Evolutionary conservation across 2,329 filamentous ascomycete genomes (phyloP).

Genomic region (Eurotiales sp.): DNA sequence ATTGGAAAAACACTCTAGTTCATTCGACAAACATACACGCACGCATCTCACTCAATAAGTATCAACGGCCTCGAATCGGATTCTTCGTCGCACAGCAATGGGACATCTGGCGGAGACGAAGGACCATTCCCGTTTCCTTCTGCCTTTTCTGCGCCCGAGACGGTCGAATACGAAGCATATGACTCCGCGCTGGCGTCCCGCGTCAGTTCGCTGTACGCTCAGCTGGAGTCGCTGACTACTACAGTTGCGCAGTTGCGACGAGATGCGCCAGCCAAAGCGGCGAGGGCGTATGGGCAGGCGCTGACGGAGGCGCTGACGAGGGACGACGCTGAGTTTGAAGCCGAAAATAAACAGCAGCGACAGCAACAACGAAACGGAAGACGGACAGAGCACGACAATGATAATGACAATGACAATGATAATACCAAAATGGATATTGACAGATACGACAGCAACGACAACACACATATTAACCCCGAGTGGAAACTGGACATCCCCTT

Average conservation of each 20-base stretch:
- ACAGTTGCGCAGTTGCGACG: slow-evolving; percentile 45
- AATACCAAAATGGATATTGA: slow-evolving; percentile 12
- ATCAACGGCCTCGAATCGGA: slow-evolving; percentile 46
- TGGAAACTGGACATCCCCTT: slow-evolving; percentile 33
- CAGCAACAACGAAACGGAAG: slow-evolving; percentile 25
- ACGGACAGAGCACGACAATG: slow-evolving; percentile 47
- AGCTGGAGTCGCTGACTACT: slow-evolving; percentile 46
- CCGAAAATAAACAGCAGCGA: slow-evolving; percentile 27
- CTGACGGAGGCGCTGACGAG: slow-evolving; percentile 32
- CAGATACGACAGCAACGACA: background rate
- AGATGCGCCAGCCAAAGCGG: slow-evolving; percentile 41
- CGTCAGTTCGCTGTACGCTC: slow-evolving; percentile 44
- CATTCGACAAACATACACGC: slow-evolving; percentile 42
- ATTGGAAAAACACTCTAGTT: slow-evolving; percentile 31
- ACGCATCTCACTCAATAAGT: slow-evolving; percentile 42
- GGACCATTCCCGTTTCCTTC: slow-evolving; percentile 27
- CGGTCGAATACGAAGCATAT: slow-evolving; percentile 47
- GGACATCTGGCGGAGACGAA: slow-evolving; percentile 10
- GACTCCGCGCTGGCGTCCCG: slow-evolving; percentile 41
- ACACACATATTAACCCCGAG: slow-evolving; percentile 19
- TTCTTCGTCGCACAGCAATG: slow-evolving; percentile 4
- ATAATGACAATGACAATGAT: slow-evolving; percentile 41
- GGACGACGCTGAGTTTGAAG: slow-evolving; percentile 51
- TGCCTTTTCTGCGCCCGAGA: slow-evolving; percentile 36
- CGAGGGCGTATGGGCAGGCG: slow-evolving; percentile 34